Evolutionary conservation across 2,329 filamentous ascomycete species (phyloP), one percentile per base, ranked within the genome.

Genomic region (Trichoderma brevicompactum): DNA sequence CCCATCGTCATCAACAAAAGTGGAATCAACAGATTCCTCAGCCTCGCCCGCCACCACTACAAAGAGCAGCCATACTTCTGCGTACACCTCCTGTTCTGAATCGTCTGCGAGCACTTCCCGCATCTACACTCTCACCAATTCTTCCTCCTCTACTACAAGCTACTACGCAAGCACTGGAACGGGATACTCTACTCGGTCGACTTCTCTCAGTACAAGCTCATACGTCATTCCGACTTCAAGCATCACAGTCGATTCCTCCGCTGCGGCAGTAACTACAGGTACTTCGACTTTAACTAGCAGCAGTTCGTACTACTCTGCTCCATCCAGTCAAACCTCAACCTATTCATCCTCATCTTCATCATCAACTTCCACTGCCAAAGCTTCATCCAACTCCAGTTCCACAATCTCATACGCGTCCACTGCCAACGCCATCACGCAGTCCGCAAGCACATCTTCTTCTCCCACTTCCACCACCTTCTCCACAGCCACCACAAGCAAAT

Each of bases 391-490:
- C 36, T 19, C 50, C 4, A 38, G 13, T 2, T 68, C 66, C 10
- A 68, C 69, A 2, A 44, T 67, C 38, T 41, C 34, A 10, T 62
- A 50, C 40, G 52, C 28, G 5, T 70, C 69, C 38, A 65, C 66
- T n/a, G 67, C 69, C 32, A 50, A 46, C 41, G 65, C 60, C 12
- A 48, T 60, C 15, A 69, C 68, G 3, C 64, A 68, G 7, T 62
- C 65, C 12, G 17, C 46, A 13, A 9, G 48, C 1, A 34, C 49
- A 8, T 49, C 53, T 9, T 40, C 59, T 3, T 17, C 46, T 32
- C 68, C 68, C 7, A 73, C 72, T 1, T 52, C 48, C 10, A 62
- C 46, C 23, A 74, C 73, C 1, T 23, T 74, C n/a, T 32, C 43
- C 1, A 71, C 69, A 0, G 70, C 69, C 67, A 72, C 71, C 44